These are phyloP conservation scores for Curvularia verruculosa DNA, from an alignment of 2,329 filamentous ascomycete genomes.

Conservation along the genomic window DNA sequence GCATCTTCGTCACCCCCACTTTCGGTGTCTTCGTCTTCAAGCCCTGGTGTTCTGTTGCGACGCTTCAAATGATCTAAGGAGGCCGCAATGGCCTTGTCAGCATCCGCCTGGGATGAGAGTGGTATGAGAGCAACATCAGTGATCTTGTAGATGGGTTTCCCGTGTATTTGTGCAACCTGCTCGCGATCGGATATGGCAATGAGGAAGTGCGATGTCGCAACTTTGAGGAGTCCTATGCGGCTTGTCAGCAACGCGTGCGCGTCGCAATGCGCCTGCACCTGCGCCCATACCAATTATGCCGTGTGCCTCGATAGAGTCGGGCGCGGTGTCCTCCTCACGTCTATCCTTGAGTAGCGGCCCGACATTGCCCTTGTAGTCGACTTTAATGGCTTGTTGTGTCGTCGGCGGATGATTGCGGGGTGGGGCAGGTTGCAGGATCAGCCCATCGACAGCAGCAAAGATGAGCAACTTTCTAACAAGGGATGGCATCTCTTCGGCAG, in stretches of 20 bases:
- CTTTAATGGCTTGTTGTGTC: constrained; percentile 64
- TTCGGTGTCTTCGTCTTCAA: constrained; percentile 38
- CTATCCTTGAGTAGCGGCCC: constrained; percentile 53
- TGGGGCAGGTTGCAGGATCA: constrained; percentile 76
- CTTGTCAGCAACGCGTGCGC: constrained; percentile 1
- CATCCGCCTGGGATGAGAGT: constrained; percentile 75
- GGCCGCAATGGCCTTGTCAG: constrained; percentile 71
- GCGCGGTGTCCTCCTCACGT: constrained; percentile 46
- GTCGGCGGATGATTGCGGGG: constrained; percentile 61
- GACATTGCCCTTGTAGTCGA: constrained; percentile 71
- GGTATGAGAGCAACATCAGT: constrained; percentile 92
- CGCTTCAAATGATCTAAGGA: constrained; percentile 59
- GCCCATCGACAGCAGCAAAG: constrained; percentile 79
- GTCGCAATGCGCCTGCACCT: neutral
- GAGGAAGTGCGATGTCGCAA: constrained; percentile 82
- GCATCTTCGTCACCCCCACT: constrained; percentile 45
- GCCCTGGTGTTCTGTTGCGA: constrained; percentile 38
- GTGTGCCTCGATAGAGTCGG: constrained; percentile 54
- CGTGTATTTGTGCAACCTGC: constrained; percentile 85
- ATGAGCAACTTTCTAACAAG: constrained; percentile 81
- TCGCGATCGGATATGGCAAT: constrained; percentile 85
- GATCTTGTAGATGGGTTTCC: constrained; percentile 82
- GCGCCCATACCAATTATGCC: constrained; percentile 62
- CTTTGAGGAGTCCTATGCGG: constrained; percentile 77
- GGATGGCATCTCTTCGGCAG: constrained; percentile 65